These are phyloP conservation scores for Cyberlindnera galapagoensis DNA, from an alignment of 805 yeast species.

Conservation along the genomic window DNA sequence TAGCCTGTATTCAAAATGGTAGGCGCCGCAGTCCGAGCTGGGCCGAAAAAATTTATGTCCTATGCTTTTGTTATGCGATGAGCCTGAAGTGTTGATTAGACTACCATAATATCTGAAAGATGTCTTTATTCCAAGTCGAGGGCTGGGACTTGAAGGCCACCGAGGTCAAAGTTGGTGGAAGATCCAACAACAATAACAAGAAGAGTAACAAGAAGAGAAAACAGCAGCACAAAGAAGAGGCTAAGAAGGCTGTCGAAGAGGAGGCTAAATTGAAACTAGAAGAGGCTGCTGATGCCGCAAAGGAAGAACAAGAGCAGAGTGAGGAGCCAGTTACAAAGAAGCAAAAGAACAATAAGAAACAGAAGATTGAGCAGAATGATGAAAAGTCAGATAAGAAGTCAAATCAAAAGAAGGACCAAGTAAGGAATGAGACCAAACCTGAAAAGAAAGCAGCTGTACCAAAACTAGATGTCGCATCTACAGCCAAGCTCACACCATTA, in stretches of 20 bases:
- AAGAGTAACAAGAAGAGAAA: constrained; percentile 21
- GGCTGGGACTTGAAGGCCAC: constrained; percentile 70
- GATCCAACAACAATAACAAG: constrained; percentile 19
- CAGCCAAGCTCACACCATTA: constrained; percentile 66
- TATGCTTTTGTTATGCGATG: constrained; percentile 1
- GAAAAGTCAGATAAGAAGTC: constrained; percentile 6
- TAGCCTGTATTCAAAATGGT: no score
- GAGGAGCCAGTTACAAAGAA: constrained; percentile 6
- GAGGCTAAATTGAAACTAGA: constrained; percentile 5
- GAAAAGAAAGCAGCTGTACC: constrained; percentile 9
- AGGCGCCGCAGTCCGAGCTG: constrained; percentile 3
- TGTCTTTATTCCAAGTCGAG: constrained; percentile 72
- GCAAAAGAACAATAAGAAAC: constrained; percentile 10
- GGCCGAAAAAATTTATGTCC: no score
- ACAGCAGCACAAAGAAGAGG: constrained; percentile 7
- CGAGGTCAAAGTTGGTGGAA: constrained; percentile 43
- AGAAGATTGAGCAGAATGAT: constrained; percentile 1
- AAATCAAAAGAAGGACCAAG: constrained; percentile 4
- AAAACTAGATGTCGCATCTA: constrained; percentile 18
- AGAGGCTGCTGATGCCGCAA: constrained; percentile 1
- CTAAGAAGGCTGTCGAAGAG: constrained; percentile 2
- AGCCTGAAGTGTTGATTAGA: background rate
- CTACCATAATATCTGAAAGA: constrained; percentile 18
- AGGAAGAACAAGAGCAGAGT: constrained; percentile 7
- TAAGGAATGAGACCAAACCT: constrained; percentile 2